Percentiles rank a stretch among this genome's conserved stretches.
Evolutionary conservation across 805 yeast species (phyloP).

Genomic region (Myxozyma lipomycoides): DNA sequence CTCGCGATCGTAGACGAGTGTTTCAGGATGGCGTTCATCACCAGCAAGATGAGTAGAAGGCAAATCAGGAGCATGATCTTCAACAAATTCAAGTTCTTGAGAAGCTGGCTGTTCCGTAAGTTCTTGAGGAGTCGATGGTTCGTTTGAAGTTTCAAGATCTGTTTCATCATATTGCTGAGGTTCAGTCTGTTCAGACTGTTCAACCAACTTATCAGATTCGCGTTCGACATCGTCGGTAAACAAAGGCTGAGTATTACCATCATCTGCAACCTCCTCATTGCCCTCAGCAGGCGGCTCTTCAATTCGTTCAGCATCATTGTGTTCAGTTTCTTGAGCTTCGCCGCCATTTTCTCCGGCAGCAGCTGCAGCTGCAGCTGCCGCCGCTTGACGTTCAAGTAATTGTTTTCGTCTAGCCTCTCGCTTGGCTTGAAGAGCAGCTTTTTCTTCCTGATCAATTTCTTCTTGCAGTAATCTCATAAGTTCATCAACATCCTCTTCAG

Average conservation of each 20-base stretch:
- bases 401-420: slow-evolving; percentile 17
- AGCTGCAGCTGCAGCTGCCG: slow-evolving; percentile 11
- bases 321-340: slow-evolving; percentile 1
- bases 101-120: background rate
- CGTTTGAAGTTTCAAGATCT: background rate
- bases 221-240: slow-evolving; percentile 1
- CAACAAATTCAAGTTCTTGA: background rate
- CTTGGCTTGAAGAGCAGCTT: slow-evolving; percentile 15
- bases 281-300: slow-evolving; percentile 3
- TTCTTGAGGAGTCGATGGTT: background rate
- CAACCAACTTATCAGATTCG: background rate
- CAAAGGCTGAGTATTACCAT: background rate
- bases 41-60: background rate
- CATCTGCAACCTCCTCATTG: background rate
- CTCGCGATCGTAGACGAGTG: background rate
- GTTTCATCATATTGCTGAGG: background rate
- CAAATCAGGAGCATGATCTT: background rate
- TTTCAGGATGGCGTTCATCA: background rate
- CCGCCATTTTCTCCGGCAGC: background rate
- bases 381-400: slow-evolving; percentile 4
- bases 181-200: slow-evolving; percentile 5
- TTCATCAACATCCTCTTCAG: slow-evolving; percentile 40
- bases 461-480: slow-evolving; percentile 30
- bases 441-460: slow-evolving; percentile 24
- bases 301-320: background rate